Conservation (phyloP, 768 basidiomycete genomes). For the Lepiota brunneoincarnata region DNA sequence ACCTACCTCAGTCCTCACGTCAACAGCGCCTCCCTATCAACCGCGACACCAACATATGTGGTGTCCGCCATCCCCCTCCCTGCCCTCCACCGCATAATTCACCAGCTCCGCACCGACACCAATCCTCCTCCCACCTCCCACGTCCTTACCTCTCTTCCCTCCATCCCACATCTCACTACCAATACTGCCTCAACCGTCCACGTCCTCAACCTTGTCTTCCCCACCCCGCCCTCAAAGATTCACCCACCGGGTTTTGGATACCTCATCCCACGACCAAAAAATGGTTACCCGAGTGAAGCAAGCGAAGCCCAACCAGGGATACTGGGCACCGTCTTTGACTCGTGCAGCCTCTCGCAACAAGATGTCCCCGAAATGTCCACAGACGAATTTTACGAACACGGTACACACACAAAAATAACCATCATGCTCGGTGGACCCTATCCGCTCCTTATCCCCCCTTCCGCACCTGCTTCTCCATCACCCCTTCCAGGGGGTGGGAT, state of each 20-base stretch:
- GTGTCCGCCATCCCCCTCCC: conserved; percentile 77
- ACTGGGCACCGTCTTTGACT: conserved; percentile 91
- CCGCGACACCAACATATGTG: conserved; percentile 54
- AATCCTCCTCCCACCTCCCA: conserved; percentile 14
- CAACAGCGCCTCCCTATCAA: not conserved
- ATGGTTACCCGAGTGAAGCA: conserved; percentile 41
- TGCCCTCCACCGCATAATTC: conserved; percentile 43
- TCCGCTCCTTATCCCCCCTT: conserved; percentile 21
- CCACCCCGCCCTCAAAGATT: conserved; percentile 42
- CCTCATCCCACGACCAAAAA: conserved; percentile 77
- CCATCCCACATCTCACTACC: conserved; percentile 62
- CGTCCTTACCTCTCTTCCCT: conserved; percentile 12
- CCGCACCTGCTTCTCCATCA: conserved; percentile 17
- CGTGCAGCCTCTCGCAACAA: conserved; percentile 66
- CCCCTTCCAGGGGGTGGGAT: not conserved
- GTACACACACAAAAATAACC: conserved; percentile 70
- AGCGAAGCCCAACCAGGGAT: conserved; percentile 37
- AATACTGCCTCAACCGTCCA: conserved; percentile 79
- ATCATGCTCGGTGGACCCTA: conserved; percentile 91
- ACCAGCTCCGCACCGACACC: conserved; percentile 1
- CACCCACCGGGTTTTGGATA: conserved; percentile 93
- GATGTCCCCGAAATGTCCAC: conserved; percentile 20
- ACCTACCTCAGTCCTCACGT: not conserved
- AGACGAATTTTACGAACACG: conserved; percentile 22
- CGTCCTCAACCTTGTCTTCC: conserved; percentile 89